A percentile compares a stretch with the other conserved stretches of the same genome.
phyloP scores from a whole-genome alignment of 768 basidiomycete species.

The Suillus tomentosus region DNA sequence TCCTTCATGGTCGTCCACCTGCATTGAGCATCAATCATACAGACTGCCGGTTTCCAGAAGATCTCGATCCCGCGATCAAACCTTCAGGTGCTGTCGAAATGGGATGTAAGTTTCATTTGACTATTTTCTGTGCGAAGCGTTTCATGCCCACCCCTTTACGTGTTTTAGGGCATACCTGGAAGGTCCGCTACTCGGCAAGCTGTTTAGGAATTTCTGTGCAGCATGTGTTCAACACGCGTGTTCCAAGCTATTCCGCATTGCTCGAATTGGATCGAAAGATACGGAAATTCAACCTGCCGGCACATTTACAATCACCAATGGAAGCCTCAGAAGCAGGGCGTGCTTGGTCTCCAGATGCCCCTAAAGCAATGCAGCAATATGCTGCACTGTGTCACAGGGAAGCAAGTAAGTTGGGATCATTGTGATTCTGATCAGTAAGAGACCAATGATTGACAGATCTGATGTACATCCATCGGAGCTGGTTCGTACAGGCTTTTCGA shows the following conservation, averaged over 20 bases:
- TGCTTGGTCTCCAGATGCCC: slow-evolving; percentile 43
- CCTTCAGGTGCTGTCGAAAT: slow-evolving; percentile 39
- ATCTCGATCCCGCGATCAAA: slow-evolving; percentile 36
- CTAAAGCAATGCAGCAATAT: slow-evolving; percentile 48
- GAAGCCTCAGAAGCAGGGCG: slow-evolving; percentile 30
- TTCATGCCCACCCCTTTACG: slow-evolving; percentile 13
- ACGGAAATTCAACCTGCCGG: slow-evolving; percentile 50
- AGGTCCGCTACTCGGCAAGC: slow-evolving; percentile 44
- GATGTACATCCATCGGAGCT: slow-evolving; percentile 50
- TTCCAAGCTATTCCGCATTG: slow-evolving; percentile 44
- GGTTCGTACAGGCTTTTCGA: slow-evolving; percentile 48
- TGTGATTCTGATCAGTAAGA: not conserved
- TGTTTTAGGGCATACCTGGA: slow-evolving; percentile 45
- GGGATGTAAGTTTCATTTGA: slow-evolving; percentile 40
- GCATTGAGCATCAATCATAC: slow-evolving; percentile 47
- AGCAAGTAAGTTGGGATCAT: slow-evolving; percentile 39
- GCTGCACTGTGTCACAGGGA: slow-evolving; percentile 43
- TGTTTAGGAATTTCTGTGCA: slow-evolving; percentile 47
- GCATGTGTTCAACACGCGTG: slow-evolving; percentile 42
- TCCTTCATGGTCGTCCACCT: slow-evolving; percentile 54
- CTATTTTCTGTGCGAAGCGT: slow-evolving; percentile 14
- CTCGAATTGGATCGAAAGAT: slow-evolving; percentile 54
- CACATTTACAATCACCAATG: slow-evolving; percentile 43
- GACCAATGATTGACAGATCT: slow-evolving; percentile 32
- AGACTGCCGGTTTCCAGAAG: slow-evolving; percentile 55